phyloP scores from a whole-genome alignment of 2,329 filamentous ascomycete genomes.

The Claviceps sp. region DNA sequence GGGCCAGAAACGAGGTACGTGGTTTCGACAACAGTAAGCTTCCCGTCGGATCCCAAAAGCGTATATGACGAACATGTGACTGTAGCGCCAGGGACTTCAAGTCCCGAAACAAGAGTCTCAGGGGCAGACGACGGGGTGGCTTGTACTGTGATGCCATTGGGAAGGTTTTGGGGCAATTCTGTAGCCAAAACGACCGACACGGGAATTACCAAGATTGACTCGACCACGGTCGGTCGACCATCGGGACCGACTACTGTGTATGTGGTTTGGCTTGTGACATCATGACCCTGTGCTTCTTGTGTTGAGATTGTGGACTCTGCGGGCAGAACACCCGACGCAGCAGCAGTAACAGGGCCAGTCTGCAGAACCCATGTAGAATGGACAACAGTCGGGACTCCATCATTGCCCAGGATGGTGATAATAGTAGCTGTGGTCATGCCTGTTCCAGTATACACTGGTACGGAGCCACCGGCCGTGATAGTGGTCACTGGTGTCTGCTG shows the following conservation, averaged over 20 bases:
- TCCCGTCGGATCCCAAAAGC: conserved; percentile 14
- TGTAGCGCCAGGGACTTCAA: conserved; percentile 8
- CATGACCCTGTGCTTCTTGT: conserved; percentile 5
- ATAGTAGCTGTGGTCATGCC: conserved; percentile 3
- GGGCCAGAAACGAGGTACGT: conserved; percentile 13
- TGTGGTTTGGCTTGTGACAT: conserved; percentile 8
- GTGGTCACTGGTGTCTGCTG: conserved; percentile 5
- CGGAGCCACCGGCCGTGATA: conserved; percentile 3
- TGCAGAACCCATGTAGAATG: conserved; percentile 6
- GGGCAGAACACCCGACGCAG: conserved; percentile 2
- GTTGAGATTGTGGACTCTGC: not conserved
- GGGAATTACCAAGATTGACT: conserved; percentile 20
- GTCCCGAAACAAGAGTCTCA: conserved; percentile 5
- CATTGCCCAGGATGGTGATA: conserved; percentile 4
- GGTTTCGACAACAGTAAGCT: conserved; percentile 16
- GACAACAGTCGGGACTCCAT: conserved; percentile 6
- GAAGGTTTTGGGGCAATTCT: conserved; percentile 6
- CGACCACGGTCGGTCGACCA: conserved; percentile 20
- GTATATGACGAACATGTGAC: conserved; percentile 18
- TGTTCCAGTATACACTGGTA: conserved; percentile 3
- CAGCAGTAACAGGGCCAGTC: conserved; percentile 2
- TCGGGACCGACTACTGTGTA: conserved; percentile 19
- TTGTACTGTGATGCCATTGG: conserved; percentile 6
- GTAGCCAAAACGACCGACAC: conserved; percentile 5
- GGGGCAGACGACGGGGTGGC: conserved; percentile 1